Conservation (phyloP, 768 basidiomycete genomes). For the Termitomyces sp. region DNA sequence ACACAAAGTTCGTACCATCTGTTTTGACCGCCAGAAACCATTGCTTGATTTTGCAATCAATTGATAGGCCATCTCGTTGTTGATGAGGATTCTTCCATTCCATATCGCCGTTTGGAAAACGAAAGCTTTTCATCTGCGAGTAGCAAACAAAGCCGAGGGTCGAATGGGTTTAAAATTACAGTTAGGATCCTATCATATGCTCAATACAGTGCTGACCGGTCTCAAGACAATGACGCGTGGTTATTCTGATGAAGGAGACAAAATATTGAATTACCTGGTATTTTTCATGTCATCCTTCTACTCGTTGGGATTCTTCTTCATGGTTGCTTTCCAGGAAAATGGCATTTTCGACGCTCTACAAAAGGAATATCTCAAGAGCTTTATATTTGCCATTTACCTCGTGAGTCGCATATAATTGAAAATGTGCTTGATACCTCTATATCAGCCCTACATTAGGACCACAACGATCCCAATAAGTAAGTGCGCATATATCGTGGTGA, state of each 20-base stretch:
- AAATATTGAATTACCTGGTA: constrained; percentile 78
- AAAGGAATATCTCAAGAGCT: constrained; percentile 80
- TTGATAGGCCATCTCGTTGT: constrained; percentile 53
- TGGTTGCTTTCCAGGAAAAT: constrained; percentile 51
- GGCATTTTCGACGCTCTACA: constrained; percentile 87
- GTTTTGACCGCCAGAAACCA: neutral
- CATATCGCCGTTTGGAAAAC: constrained; percentile 25
- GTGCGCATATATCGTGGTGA: constrained; percentile 28
- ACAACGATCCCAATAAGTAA: constrained; percentile 81
- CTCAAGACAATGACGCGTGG: constrained; percentile 63
- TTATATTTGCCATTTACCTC: constrained; percentile 82
- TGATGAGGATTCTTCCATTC: constrained; percentile 36
- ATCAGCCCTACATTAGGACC: constrained; percentile 50
- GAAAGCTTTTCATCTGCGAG: constrained; percentile 36
- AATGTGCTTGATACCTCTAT: neutral
- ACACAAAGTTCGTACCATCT: constrained; percentile 45
- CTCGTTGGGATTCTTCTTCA: constrained; percentile 1
- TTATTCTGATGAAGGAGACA: constrained; percentile 80
- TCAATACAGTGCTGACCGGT: neutral
- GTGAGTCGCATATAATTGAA: constrained; percentile 36
- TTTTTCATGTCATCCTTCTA: constrained; percentile 22
- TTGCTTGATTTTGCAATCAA: neutral
- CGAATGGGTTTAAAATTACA: constrained; percentile 73
- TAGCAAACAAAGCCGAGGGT: constrained; percentile 34
- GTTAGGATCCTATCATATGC: constrained; percentile 20